Conservation (phyloP, 352 stramenopile species). For the Phytophthora hibernalis region DNA sequence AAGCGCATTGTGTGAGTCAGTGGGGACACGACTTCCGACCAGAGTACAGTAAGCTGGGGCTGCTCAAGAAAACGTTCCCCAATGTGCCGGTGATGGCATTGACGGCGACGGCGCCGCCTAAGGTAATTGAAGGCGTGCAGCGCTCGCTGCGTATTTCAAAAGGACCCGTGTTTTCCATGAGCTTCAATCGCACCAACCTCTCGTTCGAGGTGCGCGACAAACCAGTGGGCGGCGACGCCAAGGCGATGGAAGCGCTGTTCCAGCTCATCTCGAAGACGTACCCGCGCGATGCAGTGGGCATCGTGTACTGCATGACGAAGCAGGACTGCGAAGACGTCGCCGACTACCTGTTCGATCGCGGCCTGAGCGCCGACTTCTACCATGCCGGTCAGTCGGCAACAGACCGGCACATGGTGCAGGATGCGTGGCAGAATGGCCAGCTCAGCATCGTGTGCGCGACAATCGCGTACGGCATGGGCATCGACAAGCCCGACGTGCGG, state of each 20-base stretch:
- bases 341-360: constrained; percentile 86
- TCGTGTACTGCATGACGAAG: constrained; percentile 96
- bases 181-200: constrained; percentile 94
- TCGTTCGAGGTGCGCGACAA: constrained; percentile 91
- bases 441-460: constrained; percentile 94
- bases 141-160: constrained; percentile 79
- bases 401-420: constrained; percentile 82
- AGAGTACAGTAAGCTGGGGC: constrained; percentile 93
- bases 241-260: constrained; percentile 63
- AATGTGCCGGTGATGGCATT: constrained; percentile 93
- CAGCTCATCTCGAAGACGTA: constrained; percentile 66
- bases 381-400: constrained; percentile 88
- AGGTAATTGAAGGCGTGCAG: constrained; percentile 85
- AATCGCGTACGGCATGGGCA: constrained; percentile 96
- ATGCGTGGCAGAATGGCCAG: constrained; percentile 77
- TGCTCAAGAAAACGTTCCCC: constrained; percentile 92
- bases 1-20: constrained; percentile 91
- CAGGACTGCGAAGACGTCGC: constrained; percentile 94
- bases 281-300: constrained; percentile 65
- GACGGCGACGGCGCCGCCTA: constrained; percentile 89
- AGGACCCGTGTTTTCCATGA: constrained; percentile 90
- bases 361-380: constrained; percentile 92
- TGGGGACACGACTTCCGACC: constrained; percentile 92
- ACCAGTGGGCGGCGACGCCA: constrained; percentile 44
- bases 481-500: constrained; percentile 95